These are phyloP conservation scores for Ustilago loliicola DNA, from an alignment of 1,284 basidiomycete genomes.

Conservation along the genomic window DNA sequence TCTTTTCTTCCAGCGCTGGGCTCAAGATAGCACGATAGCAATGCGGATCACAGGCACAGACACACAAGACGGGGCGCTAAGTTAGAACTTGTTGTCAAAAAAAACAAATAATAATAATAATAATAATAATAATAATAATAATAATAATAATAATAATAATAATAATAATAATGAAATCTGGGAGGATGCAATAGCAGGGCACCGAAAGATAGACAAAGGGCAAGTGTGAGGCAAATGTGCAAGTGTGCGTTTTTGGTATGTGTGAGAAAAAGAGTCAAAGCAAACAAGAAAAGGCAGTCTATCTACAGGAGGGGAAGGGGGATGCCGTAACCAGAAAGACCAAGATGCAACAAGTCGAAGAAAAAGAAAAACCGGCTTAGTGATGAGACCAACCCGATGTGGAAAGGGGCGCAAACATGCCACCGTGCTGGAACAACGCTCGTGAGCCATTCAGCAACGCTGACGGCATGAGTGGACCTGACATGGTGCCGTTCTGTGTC, in stretches of 20 bases:
- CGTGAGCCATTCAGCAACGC: constrained; percentile 43
- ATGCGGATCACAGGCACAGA: too few relatives aligned
- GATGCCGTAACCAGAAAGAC: neutral
- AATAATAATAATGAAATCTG: neutral
- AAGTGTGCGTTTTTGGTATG: constrained; percentile 18
- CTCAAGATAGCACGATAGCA: too few relatives aligned
- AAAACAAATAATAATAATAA: too few relatives aligned
- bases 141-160: neutral
- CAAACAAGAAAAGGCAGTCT: neutral
- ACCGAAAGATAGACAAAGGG: neutral
- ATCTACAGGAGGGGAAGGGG: constrained; percentile 10
- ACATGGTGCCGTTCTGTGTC: constrained; percentile 41
- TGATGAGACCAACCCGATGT: constrained; percentile 34
- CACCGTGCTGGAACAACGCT: constrained; percentile 38
- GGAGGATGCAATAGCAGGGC: neutral
- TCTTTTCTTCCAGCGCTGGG: too few relatives aligned
- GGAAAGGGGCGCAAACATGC: constrained; percentile 44
- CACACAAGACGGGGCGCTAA: too few relatives aligned
- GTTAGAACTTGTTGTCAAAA: too few relatives aligned
- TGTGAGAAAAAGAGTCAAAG: neutral
- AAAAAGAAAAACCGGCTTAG: neutral
- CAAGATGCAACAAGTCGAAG: neutral
- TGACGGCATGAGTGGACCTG: constrained; percentile 48
- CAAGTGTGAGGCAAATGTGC: neutral
- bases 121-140: neutral